phyloP scores from a whole-genome alignment of 148 eudicot species.

The Amaranthus hypochondriacus region DNA sequence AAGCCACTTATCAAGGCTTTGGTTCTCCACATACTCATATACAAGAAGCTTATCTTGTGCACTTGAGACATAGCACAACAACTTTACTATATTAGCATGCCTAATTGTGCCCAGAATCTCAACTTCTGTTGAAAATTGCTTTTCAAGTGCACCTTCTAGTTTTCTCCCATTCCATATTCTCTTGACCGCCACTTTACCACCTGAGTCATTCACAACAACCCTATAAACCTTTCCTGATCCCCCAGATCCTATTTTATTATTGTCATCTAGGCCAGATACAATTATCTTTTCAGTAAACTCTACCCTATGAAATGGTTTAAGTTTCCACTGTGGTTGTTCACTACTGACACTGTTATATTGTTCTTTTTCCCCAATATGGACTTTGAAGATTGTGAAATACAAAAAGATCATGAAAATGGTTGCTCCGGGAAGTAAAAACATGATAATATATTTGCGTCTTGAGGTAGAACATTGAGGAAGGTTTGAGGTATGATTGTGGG shows the following conservation, averaged over 20 bases:
- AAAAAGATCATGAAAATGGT: conserved; percentile 22
- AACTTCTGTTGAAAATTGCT: conserved; percentile 61
- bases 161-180: conserved; percentile 42
- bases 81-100: no score
- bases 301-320: conserved; percentile 50
- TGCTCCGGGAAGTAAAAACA: conserved; percentile 34
- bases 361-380: conserved; percentile 28
- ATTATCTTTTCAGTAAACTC: conserved; percentile 46
- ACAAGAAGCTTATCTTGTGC: no score
- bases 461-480: conserved; percentile 37
- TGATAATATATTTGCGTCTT: conserved; percentile 23
- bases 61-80: no score
- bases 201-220: conserved; percentile 28
- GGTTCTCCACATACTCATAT: conserved; percentile 21
- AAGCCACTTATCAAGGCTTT: conserved; percentile 60
- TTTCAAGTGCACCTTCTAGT: conserved; percentile 35
- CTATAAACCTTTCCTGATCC: conserved; percentile 60
- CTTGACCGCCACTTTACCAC: conserved; percentile 44
- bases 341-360: conserved; percentile 8
- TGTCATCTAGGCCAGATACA: conserved; percentile 38
- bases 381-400: conserved; percentile 25
- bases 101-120: conserved; percentile 38
- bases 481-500: conserved; percentile 24
- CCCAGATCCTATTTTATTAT: conserved; percentile 53
- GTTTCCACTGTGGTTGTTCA: conserved; percentile 40